Conservation (phyloP, 306 rosid species). For the Pterocarpus santalinus region DNA sequence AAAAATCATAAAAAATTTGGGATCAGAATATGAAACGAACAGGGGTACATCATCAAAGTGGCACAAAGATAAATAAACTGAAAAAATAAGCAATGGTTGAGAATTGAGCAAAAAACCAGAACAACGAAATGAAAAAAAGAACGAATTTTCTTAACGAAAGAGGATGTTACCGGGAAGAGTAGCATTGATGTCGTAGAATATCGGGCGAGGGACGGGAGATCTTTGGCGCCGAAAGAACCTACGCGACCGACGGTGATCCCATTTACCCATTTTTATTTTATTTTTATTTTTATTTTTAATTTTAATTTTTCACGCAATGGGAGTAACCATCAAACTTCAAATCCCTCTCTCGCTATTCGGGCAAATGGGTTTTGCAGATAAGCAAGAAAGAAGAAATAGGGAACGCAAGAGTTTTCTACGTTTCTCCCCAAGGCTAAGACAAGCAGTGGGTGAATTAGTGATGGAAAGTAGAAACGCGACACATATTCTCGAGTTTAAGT, state of each 20-base stretch:
- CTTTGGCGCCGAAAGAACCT: slow-evolving; percentile 60
- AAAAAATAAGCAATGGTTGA: background rate
- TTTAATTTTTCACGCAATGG: background rate
- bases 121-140: background rate
- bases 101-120: background rate
- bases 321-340: slow-evolving; percentile 11
- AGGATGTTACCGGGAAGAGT: slow-evolving; percentile 60
- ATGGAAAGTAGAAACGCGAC: too few species aligned
- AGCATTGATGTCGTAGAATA: slow-evolving; percentile 57
- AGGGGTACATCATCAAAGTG: background rate
- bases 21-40: slow-evolving; percentile 13
- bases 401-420: background rate
- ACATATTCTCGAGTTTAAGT: too few species aligned
- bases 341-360: background rate
- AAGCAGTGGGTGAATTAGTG: too few species aligned
- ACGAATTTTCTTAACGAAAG: background rate
- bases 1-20: background rate
- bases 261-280: slow-evolving; percentile 67
- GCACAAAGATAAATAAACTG: background rate
- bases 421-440: too few species aligned
- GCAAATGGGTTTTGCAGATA: background rate
- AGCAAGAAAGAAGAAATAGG: background rate
- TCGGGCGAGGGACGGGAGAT: slow-evolving; percentile 51
- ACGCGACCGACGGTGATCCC: slow-evolving; percentile 67
- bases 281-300: too few species aligned